Conservation (phyloP, 257 asterid species). For the Verbascum thapsus region DNA sequence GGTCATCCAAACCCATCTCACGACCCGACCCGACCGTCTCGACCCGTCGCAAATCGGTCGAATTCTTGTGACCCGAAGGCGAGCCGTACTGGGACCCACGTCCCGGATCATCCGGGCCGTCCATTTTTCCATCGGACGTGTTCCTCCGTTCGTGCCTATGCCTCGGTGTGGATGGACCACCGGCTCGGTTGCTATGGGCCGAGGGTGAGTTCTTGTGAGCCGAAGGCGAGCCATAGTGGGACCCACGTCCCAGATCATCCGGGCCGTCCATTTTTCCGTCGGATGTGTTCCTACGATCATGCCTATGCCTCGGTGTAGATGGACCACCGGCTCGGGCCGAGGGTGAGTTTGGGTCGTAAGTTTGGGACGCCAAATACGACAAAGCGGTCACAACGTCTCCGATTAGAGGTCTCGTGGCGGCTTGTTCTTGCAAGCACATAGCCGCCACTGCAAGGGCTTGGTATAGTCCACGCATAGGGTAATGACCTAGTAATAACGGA, state of each 20-base stretch:
- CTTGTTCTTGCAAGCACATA: constrained; percentile 98
- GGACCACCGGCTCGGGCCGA: constrained; percentile 43
- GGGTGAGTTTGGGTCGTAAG: constrained; percentile 65
- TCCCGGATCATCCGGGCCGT: constrained; percentile 47
- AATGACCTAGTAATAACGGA: constrained; percentile 80
- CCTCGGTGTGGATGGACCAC: constrained; percentile 71
- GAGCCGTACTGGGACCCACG: constrained; percentile 49
- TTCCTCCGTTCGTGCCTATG: constrained; percentile 57
- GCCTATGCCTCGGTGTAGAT: constrained; percentile 71
- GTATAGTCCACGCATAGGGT: constrained; percentile 85
- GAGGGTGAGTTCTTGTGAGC: constrained; percentile 62
- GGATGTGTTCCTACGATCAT: constrained; percentile 45
- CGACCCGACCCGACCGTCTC: constrained; percentile 39
- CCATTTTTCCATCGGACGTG: constrained; percentile 50
- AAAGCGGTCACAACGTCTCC: constrained; percentile 91
- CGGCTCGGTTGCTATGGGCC: constrained; percentile 37
- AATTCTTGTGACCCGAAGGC: constrained; percentile 64
- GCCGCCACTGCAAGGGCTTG: constrained; percentile 97
- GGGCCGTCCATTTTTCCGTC: constrained; percentile 54
- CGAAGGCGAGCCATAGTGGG: constrained; percentile 56
- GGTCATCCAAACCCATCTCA: too few species aligned
- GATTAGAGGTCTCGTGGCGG: constrained; percentile 82
- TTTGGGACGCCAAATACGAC: constrained; percentile 73
- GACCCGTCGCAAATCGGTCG: constrained; percentile 71
- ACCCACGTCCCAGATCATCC: constrained; percentile 45